These are phyloP conservation scores for Gossypium australe DNA, from an alignment of 345 rosid genomes.

Conservation along the genomic window DNA sequence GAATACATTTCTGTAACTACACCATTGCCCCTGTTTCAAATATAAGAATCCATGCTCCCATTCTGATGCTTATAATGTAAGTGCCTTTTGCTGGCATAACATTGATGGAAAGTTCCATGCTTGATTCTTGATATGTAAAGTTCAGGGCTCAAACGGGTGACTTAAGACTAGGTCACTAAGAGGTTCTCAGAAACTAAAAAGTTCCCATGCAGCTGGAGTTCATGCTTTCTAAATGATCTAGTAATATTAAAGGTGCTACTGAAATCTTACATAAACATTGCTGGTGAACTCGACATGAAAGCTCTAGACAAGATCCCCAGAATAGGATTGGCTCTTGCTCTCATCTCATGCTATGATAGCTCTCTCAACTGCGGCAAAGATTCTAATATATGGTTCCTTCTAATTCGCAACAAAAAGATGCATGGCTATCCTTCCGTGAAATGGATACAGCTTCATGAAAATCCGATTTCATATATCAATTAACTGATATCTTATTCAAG, in stretches of 20 bases:
- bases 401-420: not conserved
- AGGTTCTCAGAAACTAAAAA: no score
- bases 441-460: not conserved
- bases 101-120: not conserved
- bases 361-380: not conserved
- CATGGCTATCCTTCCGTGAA: not conserved
- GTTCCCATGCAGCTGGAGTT: slow-evolving; percentile 11
- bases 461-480: not conserved
- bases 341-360: not conserved
- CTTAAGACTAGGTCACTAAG: not conserved
- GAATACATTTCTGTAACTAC: not conserved
- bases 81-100: not conserved
- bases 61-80: not conserved
- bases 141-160: slow-evolving; percentile 19
- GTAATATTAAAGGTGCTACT: slow-evolving; percentile 9
- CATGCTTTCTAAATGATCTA: slow-evolving; percentile 5
- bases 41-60: not conserved
- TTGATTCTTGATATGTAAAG: not conserved
- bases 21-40: not conserved
- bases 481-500: not conserved
- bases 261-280: not conserved
- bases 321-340: slow-evolving; percentile 15
- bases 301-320: slow-evolving; percentile 6
- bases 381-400: not conserved
- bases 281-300: slow-evolving; percentile 14